Conservation (phyloP, 2,329 filamentous ascomycete species). For the Paraphoma chrysanthemicola region DNA sequence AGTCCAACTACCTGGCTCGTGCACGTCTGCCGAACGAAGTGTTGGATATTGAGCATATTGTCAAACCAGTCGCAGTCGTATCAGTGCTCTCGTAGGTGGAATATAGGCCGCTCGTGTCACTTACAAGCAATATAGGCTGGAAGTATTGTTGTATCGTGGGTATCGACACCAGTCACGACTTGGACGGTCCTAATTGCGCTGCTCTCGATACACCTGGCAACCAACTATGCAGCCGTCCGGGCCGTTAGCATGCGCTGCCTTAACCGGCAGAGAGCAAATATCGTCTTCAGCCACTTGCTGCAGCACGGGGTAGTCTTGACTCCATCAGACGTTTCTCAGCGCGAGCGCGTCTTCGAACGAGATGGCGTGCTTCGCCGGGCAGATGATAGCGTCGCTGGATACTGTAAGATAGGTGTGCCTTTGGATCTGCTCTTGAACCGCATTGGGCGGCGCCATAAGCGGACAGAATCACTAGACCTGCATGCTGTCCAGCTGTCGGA, state of each 20-base stretch:
- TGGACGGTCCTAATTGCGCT: constrained; percentile 76
- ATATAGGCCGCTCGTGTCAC: constrained; percentile 15
- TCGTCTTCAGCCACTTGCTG: constrained; percentile 68
- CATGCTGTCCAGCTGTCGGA: constrained; percentile 51
- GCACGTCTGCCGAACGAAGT: not conserved
- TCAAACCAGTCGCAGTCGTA: constrained; percentile 5
- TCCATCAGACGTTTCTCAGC: constrained; percentile 68
- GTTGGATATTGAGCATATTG: constrained; percentile 2
- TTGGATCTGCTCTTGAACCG: constrained; percentile 46
- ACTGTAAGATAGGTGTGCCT: constrained; percentile 61
- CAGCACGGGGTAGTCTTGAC: constrained; percentile 58
- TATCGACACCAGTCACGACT: constrained; percentile 74
- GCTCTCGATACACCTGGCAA: constrained; percentile 77
- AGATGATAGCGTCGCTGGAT: constrained; percentile 56
- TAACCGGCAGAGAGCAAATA: constrained; percentile 84
- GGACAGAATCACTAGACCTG: constrained; percentile 34
- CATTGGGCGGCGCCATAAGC: constrained; percentile 31
- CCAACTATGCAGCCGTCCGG: constrained; percentile 86
- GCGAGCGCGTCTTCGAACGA: constrained; percentile 65
- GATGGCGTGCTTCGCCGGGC: constrained; percentile 71
- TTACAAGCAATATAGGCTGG: constrained; percentile 61
- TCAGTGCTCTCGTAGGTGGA: constrained; percentile 4
- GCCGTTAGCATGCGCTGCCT: constrained; percentile 83
- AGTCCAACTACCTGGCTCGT: not conserved
- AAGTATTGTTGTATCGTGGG: constrained; percentile 77